Evolutionary conservation across 140 eudicot genomes (phyloP).

Genomic region (Cichorium intybus): DNA sequence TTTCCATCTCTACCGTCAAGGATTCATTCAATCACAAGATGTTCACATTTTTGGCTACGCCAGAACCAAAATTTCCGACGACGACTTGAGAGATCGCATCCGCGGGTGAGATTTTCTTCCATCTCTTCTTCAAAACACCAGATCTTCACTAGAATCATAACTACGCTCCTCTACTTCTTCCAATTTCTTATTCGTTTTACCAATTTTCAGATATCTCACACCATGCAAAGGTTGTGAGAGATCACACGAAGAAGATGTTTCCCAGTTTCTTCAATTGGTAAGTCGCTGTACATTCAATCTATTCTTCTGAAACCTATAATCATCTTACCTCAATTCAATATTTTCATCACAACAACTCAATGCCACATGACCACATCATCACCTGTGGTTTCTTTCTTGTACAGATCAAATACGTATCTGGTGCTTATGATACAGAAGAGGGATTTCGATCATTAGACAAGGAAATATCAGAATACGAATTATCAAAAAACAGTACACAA

Average conservation of each 20-base stretch:
- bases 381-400: slow-evolving; percentile 20
- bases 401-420: slow-evolving; percentile 83
- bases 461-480: slow-evolving; percentile 53
- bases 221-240: slow-evolving; percentile 47
- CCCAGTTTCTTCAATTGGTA: slow-evolving; percentile 81
- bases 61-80: slow-evolving; percentile 71
- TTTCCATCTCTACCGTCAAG: slow-evolving; percentile 77
- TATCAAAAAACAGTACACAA: slow-evolving; percentile 46
- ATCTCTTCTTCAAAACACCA: neutral
- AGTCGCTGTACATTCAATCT: slow-evolving; percentile 13
- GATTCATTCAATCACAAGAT: slow-evolving; percentile 73
- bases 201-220: slow-evolving; percentile 61
- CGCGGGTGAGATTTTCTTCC: slow-evolving; percentile 64
- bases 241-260: slow-evolving; percentile 51
- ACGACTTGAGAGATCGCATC: slow-evolving; percentile 74
- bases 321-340: neutral
- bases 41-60: slow-evolving; percentile 96
- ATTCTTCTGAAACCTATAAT: neutral
- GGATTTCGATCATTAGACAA: slow-evolving; percentile 73
- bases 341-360: neutral
- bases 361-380: neutral
- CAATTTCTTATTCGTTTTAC: too few relatives aligned
- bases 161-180: neutral
- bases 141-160: neutral
- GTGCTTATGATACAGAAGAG: slow-evolving; percentile 83